Percentiles rank a stretch among this genome's conserved stretches.
Conservation (phyloP, 1,139 yeast genomes). For the Geotrichum histeridarum region DNA sequence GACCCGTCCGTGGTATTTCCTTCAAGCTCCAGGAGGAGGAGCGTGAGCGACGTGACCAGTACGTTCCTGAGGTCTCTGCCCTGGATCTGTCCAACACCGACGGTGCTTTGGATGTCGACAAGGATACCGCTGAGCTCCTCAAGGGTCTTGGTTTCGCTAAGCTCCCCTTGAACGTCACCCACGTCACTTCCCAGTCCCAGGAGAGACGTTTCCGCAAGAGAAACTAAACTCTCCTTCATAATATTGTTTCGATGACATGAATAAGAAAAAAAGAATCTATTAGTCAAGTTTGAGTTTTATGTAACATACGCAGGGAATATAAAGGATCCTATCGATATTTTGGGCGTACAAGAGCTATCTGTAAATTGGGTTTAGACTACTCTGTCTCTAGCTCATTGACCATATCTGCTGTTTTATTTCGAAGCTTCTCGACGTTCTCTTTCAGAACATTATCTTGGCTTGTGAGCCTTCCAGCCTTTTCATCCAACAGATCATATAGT, state of each 20-base stretch:
- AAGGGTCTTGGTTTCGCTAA: constrained; percentile 88
- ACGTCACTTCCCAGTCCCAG: constrained; percentile 89
- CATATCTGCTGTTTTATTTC: constrained; percentile 15
- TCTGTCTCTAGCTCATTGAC: constrained; percentile 14
- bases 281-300: background rate
- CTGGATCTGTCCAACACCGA: constrained; percentile 95
- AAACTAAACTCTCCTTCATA: constrained; percentile 45
- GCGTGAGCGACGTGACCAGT: constrained; percentile 99
- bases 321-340: no score
- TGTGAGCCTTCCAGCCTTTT: constrained; percentile 11
- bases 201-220: constrained; percentile 94
- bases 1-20: constrained; percentile 99
- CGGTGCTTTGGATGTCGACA: constrained; percentile 95
- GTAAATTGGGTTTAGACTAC: no score
- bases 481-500: constrained; percentile 13
- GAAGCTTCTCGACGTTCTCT: constrained; percentile 11
- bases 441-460: constrained; percentile 12
- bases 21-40: constrained; percentile 99
- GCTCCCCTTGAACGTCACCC: constrained; percentile 85
- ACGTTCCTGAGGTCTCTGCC: constrained; percentile 99
- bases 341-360: no score
- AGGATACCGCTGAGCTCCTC: constrained; percentile 95
- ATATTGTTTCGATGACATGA: background rate
- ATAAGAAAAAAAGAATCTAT: background rate
- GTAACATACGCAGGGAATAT: background rate